A percentile compares a stretch with the other conserved stretches of the same genome.
Evolutionary conservation across 2,329 filamentous ascomycete genomes (phyloP).

Genomic region (Aspergillus aculeatus): DNA sequence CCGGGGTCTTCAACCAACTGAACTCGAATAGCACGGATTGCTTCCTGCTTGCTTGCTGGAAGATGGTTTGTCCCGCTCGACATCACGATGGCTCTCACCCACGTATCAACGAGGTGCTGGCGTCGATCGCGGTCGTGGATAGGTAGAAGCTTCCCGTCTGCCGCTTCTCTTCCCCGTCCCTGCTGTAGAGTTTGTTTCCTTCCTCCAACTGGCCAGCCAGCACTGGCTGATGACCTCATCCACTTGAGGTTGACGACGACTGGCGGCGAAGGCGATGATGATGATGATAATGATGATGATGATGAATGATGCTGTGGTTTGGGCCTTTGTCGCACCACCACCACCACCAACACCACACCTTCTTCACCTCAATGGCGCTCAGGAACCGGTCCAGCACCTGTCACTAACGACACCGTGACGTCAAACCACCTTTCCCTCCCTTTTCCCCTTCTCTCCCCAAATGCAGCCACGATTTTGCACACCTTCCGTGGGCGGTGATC

Average conservation of each 20-base stretch:
- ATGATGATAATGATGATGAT: background rate
- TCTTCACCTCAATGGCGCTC: background rate
- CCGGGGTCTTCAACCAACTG: background rate
- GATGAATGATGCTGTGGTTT: background rate
- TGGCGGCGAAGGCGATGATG: background rate
- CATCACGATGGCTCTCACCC: background rate
- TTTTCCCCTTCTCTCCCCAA: background rate
- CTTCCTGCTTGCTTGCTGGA: too few species aligned
- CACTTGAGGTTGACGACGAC: background rate
- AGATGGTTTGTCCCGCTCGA: too few species aligned
- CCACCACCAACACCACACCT: background rate
- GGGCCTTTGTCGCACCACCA: background rate
- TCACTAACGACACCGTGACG: slow-evolving; percentile 16
- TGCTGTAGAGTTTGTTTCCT: background rate
- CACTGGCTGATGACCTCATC: background rate
- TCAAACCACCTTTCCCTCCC: slow-evolving; percentile 1
- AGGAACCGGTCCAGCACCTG: background rate
- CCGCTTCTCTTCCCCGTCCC: background rate
- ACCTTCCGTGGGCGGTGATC: background rate
- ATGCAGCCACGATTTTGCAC: background rate
- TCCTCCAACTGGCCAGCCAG: background rate
- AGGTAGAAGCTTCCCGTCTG: background rate
- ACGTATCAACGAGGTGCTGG: background rate
- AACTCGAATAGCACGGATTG: too few species aligned
- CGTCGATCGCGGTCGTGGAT: background rate